Evolutionary conservation across 1,139 yeast genomes (phyloP).

Genomic region (Hansenula lynferdii): DNA sequence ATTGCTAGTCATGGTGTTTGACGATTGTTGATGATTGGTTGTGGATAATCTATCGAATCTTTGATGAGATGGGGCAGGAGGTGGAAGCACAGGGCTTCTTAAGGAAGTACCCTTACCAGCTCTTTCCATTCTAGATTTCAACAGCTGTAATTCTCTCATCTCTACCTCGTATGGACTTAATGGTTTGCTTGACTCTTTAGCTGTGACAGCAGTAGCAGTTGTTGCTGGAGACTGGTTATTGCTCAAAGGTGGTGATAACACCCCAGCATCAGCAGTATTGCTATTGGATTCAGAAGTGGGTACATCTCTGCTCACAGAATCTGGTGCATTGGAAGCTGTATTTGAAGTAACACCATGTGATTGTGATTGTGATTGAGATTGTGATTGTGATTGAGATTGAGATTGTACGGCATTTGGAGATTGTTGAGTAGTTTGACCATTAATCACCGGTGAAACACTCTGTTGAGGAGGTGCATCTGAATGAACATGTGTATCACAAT

Average conservation of each 20-base stretch:
- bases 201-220: background rate
- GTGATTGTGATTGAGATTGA: no score
- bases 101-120: background rate
- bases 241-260: no score
- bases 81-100: background rate
- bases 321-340: background rate
- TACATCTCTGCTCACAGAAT: background rate
- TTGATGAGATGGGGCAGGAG: background rate
- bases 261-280: no score
- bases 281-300: background rate
- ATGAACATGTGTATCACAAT: no score
- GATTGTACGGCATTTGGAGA: no score
- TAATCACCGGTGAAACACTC: no score
- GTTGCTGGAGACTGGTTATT: background rate
- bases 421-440: no score
- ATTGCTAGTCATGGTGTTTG: background rate
- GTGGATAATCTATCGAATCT: constrained; percentile 1
- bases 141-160: background rate
- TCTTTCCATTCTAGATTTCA: background rate
- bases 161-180: background rate
- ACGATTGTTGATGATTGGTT: no score
- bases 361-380: no score
- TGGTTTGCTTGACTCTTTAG: background rate
- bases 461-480: no score
- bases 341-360: no score